Base-by-base conservation (phyloP, 164 flowering plant genomes). In the Vitis rotundifolia region DNA sequence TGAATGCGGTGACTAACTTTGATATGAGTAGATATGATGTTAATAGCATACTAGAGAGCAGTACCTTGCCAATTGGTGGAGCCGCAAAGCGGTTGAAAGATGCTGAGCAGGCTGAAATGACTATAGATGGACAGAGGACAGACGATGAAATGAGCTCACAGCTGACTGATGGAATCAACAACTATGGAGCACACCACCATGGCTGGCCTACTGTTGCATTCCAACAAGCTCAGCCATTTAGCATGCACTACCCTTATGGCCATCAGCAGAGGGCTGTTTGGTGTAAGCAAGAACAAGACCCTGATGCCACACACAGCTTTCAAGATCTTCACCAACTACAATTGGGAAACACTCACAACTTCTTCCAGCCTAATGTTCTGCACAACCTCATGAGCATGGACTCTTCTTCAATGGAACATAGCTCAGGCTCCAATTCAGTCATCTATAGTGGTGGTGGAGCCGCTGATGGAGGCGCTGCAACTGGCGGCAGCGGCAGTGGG, bases 1-100 rank as follows among this genome's bases (percentile, higher is more conserved):
- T 92, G 16, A 94, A 84, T 55, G 98, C 98, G 5, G 97, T 94
- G n/a, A 94, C 98, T 0, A 94, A 92, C 79, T 94, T 94, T 18
- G 98, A 94, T 78, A 94, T 92, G 85, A 92, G 75, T 82, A 70
- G 97, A 50, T 94, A 94, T 50, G 93, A 94, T 61, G 97, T 94
- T 13, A 90, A 87, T 56, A 81, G 90, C 87, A 94, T 94, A 3
- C 79, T 94, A 0, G 93, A 92, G 71, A 94, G 98, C 80, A 86
- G 79, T 67, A 83, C 89, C 1, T 67, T 94, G 59, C 97, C 97
- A 0, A 88, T 94, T 9, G 93, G 97, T 0, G 92, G 88, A 5
- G 91, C 91, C 0, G 91, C 92, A 4, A 92, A 87, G 83, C 84
- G 94, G 1, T 64, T 88, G 60, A 92, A 90, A 68, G 94, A 92